Base-by-base conservation (phyloP, 345 rosid species). In the Pelargonium nanum region DNA sequence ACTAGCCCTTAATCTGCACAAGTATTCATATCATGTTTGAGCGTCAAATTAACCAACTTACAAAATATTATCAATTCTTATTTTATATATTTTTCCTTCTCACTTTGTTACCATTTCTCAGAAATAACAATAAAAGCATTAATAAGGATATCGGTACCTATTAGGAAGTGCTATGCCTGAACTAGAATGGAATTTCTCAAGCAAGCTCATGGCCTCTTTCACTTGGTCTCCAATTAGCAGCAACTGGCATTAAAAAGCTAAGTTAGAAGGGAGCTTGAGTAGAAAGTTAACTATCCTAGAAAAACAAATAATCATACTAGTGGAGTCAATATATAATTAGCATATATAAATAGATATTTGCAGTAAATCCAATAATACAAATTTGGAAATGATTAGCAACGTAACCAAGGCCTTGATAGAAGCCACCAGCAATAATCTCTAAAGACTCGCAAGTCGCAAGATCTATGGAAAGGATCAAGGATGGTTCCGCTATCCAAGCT, bases 191-290 rank as follows among this genome's bases (percentile, higher is more conserved):
- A 81, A 73, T 53, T 75, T 76, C 52, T 87, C 82, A 4, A 89
- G 77, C 67, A 75, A 81, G 26, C 68, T 64, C 68, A 87, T 64
- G 0, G 94, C 93, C 75, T 78, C 88, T 32, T 75, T 76, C 52
- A 78, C 75, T 67, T 76, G 75, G 59, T 91, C 83, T 58, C 91
- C 89, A 64, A 84, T 67, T 70, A 89, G 77, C 71, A 92, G 68
- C 70, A 89, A 77, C 98, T 92, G 76, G 53, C 48, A 72, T 5
- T 66, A 66, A 52, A 56, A 32, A 51, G 15, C n/a, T 20, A 56
- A 25, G 9, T 53, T 9, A 17, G 10, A 3, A 25, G 8, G 32
- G 10, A 8, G 40, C 26, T 22, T 23, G 21, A 56, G 19, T 2
- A 56, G 17, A 52, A 20, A 2, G 6, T 9, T 19, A 52, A 52